Evolutionary conservation across 305 asterid genomes (phyloP).

Genomic region (Fraxinus platypoda): DNA sequence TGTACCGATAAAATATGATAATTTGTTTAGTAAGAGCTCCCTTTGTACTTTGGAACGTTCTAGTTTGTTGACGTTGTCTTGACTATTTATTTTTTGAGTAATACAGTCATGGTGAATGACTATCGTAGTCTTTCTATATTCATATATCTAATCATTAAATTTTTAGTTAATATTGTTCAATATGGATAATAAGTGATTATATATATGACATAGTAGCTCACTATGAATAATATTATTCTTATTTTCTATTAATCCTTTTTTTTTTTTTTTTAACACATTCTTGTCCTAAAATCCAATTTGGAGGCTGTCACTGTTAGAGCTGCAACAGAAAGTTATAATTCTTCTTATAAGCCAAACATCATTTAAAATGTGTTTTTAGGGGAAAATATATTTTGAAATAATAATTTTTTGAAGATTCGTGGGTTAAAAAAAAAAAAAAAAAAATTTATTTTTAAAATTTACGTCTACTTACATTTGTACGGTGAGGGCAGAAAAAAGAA

Average conservation of each 20-base stretch:
- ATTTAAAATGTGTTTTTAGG: too few species aligned
- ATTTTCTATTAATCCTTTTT: too few species aligned
- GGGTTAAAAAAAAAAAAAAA: too few species aligned
- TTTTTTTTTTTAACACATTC: too few species aligned
- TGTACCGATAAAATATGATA: neutral
- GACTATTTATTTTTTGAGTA: neutral
- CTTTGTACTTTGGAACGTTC: neutral
- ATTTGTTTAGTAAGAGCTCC: neutral
- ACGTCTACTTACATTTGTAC: neutral
- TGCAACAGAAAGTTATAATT: too few species aligned
- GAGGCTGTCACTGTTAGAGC: neutral
- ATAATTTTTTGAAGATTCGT: too few species aligned
- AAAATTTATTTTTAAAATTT: too few species aligned
- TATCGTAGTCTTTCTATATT: too few species aligned
- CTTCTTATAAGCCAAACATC: neutral
- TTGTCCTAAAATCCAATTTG: neutral
- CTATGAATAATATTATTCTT: neutral
- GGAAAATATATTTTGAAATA: too few species aligned
- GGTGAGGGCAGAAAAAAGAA: neutral
- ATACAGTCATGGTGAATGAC: neutral
- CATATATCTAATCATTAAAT: neutral
- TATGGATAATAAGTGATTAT: neutral
- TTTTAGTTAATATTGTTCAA: too few species aligned
- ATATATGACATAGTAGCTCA: neutral
- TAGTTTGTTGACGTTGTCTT: neutral